These are phyloP conservation scores for Arabis hirsuta DNA, from an alignment of 345 rosid species.

Conservation along the genomic window DNA sequence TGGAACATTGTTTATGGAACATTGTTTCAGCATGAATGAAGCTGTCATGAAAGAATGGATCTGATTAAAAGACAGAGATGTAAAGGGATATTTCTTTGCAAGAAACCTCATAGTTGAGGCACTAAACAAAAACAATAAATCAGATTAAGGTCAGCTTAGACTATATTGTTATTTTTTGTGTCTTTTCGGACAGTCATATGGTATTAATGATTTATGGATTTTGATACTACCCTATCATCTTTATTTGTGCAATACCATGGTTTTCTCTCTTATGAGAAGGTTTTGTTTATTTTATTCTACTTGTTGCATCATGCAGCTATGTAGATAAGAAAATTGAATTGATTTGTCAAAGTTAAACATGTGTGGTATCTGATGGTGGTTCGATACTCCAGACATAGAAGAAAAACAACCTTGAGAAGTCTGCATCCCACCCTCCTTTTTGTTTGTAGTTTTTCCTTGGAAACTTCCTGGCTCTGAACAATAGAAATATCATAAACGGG, in stretches of 20 bases:
- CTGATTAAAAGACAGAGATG: neutral
- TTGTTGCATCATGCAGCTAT: constrained; percentile 39
- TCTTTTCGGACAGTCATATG: neutral
- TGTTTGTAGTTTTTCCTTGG: constrained; percentile 58
- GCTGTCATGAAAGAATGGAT: neutral
- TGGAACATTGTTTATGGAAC: too few relatives aligned
- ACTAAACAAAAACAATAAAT: too few relatives aligned
- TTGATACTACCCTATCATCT: constrained; percentile 2
- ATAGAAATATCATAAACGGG: constrained; percentile 25
- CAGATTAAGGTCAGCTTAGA: too few relatives aligned
- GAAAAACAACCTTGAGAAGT: constrained; percentile 53
- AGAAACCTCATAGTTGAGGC: too few relatives aligned
- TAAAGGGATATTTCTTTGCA: too few relatives aligned
- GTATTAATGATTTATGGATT: neutral
- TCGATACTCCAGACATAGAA: constrained; percentile 51
- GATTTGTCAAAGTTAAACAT: too few relatives aligned
- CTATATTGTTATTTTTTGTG: too few relatives aligned
- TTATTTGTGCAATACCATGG: constrained; percentile 40
- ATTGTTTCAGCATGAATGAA: too few relatives aligned
- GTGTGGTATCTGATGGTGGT: constrained; percentile 45
- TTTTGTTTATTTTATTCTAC: constrained; percentile 53
- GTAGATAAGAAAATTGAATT: constrained; percentile 21
- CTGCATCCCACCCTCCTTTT: constrained; percentile 76
- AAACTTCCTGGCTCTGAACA: constrained; percentile 58
- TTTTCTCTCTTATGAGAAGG: constrained; percentile 10